phyloP scores from a whole-genome alignment of 2,329 filamentous ascomycete species.

The Scedosporium dehoogii region DNA sequence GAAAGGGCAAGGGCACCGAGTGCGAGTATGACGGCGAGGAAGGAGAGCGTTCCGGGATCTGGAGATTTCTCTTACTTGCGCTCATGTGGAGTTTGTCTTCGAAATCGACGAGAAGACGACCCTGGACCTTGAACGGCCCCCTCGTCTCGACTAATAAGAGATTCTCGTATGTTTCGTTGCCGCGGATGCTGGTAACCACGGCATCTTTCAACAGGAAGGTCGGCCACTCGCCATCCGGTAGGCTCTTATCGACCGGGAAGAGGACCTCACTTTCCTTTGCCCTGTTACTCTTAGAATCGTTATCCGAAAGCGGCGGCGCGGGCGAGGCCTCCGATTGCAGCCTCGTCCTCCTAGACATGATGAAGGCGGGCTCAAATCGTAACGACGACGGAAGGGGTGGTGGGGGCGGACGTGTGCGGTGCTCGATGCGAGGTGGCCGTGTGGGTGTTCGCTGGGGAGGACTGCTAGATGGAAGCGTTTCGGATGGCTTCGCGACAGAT shows the following conservation, averaged over 20 bases:
- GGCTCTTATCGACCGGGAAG: slow-evolving; percentile 22
- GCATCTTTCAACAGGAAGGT: slow-evolving; percentile 53
- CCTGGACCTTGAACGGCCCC: slow-evolving; percentile 52
- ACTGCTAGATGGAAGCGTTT: too few species aligned
- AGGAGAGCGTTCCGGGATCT: background rate
- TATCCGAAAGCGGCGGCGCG: slow-evolving; percentile 33
- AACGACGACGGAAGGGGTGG: background rate
- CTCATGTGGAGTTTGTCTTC: slow-evolving; percentile 25
- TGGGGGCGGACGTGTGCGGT: background rate
- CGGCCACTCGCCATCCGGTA: slow-evolving; percentile 40
- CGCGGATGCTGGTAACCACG: slow-evolving; percentile 45
- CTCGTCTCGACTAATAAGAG: slow-evolving; percentile 50
- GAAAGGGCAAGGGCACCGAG: background rate
- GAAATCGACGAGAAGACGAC: slow-evolving; percentile 42
- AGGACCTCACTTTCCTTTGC: slow-evolving; percentile 25
- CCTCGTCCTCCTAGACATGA: background rate
- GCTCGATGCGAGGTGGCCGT: too few species aligned
- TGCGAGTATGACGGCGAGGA: background rate
- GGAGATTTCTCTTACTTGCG: slow-evolving; percentile 7
- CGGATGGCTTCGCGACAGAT: too few species aligned
- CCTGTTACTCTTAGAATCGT: slow-evolving; percentile 20
- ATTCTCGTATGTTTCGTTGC: slow-evolving; percentile 40
- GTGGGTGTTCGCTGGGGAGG: too few species aligned
- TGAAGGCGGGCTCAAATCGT: background rate
- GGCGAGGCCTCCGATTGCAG: slow-evolving; percentile 21